Percentiles rank a stretch among this genome's conserved stretches.
These are phyloP conservation scores for Alnus glutinosa DNA, from an alignment of 306 rosid species.

Conservation along the genomic window DNA sequence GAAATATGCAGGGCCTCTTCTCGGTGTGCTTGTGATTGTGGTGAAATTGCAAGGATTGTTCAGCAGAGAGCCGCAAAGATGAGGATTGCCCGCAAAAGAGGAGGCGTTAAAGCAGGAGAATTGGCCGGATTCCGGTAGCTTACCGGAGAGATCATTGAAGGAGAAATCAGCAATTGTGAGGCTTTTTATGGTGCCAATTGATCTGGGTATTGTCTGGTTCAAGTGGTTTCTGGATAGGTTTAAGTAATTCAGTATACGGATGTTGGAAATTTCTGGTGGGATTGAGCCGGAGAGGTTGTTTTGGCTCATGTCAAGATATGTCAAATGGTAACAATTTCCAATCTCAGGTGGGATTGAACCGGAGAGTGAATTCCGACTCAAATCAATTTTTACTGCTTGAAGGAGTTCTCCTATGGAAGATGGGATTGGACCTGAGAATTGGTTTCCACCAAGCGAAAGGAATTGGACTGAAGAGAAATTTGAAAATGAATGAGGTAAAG, in stretches of 20 bases:
- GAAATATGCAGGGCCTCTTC: slow-evolving; percentile 39
- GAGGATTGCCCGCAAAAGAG: slow-evolving; percentile 78
- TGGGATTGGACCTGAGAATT: slow-evolving; percentile 76
- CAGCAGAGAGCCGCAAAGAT: slow-evolving; percentile 61
- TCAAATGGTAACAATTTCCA: slow-evolving; percentile 57
- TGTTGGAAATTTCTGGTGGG: slow-evolving; percentile 58
- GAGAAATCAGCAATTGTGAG: slow-evolving; percentile 91
- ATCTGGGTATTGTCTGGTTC: slow-evolving; percentile 60
- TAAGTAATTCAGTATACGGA: slow-evolving; percentile 60
- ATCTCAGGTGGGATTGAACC: slow-evolving; percentile 63
- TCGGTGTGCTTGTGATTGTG: slow-evolving; percentile 27
- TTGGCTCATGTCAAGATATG: slow-evolving; percentile 86
- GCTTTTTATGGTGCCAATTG: slow-evolving; percentile 71
- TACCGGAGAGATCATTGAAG: slow-evolving; percentile 80
- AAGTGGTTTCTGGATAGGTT: slow-evolving; percentile 73
- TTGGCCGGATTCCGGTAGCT: slow-evolving; percentile 78
- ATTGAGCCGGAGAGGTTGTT: slow-evolving; percentile 80
- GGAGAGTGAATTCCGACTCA: slow-evolving; percentile 61
- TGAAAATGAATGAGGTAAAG: slow-evolving; percentile 62
- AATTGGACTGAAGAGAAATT: slow-evolving; percentile 67
- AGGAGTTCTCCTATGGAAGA: slow-evolving; percentile 62
- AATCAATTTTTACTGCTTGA: slow-evolving; percentile 63
- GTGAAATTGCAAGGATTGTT: slow-evolving; percentile 78
- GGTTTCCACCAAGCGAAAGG: slow-evolving; percentile 65
- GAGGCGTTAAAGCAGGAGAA: slow-evolving; percentile 78